Evolutionary conservation across 305 asterid genomes (phyloP), one percentile per base, ranked within the genome.

Genomic region (Withania somnifera): DNA sequence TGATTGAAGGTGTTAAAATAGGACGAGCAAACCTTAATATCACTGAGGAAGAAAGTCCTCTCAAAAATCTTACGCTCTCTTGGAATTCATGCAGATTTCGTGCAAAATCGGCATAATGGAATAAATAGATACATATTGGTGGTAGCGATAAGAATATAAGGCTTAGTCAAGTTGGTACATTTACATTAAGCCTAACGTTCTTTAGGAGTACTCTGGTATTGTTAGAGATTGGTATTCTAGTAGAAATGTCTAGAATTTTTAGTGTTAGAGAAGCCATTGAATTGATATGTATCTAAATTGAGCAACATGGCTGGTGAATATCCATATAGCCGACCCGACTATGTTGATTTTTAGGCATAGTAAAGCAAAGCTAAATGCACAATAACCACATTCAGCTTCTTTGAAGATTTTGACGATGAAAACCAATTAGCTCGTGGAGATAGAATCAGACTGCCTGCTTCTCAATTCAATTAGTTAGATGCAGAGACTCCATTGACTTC

Each of bases 351-450:
- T n/a, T n/a, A n/a, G n/a, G n/a, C n/a, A n/a, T n/a, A n/a, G n/a
- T n/a, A n/a, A n/a, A n/a, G n/a, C 9, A 30, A 30, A 63, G 71
- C 28, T 14, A 26, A 61, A 63, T 47, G 47, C n/a, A 81, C 7
- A 56, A 63, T 50, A 82, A 83, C 82, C 50, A 73, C 36, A 71
- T 64, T 45, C 71, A 95, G 98, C 97, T 93, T 94, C 91, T 93
- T 96, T 73, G 92, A 94, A 78, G 99, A 94, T 87, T 90, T 92
- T 58, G 97, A 51, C 58, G 99, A 93, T 60, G 95, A 64, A 92
- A 96, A 96, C 99, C 99, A 96, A 88, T 88, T 80, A 88, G 94
- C 93, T 58, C 94, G 90, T 78, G 98, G 89, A 82, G 92, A 82
- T 84, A 90, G 92, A 88, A 80, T 68, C 76, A 83, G 88, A 88